Evolutionary conservation across 2,329 filamentous ascomycete genomes (phyloP).

Genomic region (Sclerotinia trifoliorum): DNA sequence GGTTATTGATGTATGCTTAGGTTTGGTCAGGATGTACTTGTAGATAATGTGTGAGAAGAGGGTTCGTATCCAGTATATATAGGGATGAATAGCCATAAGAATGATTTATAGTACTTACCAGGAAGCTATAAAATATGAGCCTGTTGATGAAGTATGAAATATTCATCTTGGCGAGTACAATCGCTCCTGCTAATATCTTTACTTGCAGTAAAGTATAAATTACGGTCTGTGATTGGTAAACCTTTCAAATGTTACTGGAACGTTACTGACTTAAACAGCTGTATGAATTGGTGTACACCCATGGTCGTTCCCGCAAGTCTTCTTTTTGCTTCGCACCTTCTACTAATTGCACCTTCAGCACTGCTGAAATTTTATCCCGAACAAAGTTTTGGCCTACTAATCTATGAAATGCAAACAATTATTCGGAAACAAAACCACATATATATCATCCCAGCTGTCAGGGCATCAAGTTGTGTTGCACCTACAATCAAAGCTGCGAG

Average conservation of each 20-base stretch:
- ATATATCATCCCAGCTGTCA: too few species aligned
- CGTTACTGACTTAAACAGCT: background rate
- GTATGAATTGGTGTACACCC: too few species aligned
- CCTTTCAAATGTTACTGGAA: background rate
- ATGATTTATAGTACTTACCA: background rate
- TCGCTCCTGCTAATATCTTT: background rate
- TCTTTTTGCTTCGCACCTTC: too few species aligned
- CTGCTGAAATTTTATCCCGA: background rate
- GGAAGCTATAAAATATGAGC: background rate
- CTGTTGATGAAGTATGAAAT: background rate
- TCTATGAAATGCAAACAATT: background rate
- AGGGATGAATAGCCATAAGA: background rate
- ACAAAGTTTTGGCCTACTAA: conserved; percentile 3
- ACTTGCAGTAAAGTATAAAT: background rate
- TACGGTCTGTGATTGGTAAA: background rate
- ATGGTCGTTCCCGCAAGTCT: background rate
- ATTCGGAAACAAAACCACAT: background rate
- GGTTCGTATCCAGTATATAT: background rate
- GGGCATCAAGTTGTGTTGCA: too few species aligned
- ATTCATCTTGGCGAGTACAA: background rate
- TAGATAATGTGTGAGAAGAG: background rate
- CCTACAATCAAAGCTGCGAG: too few species aligned
- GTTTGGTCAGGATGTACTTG: background rate
- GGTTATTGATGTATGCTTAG: background rate
- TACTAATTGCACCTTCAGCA: background rate